Base-by-base conservation (phyloP, 768 basidiomycete genomes). In the Favolaschia claudopus region DNA sequence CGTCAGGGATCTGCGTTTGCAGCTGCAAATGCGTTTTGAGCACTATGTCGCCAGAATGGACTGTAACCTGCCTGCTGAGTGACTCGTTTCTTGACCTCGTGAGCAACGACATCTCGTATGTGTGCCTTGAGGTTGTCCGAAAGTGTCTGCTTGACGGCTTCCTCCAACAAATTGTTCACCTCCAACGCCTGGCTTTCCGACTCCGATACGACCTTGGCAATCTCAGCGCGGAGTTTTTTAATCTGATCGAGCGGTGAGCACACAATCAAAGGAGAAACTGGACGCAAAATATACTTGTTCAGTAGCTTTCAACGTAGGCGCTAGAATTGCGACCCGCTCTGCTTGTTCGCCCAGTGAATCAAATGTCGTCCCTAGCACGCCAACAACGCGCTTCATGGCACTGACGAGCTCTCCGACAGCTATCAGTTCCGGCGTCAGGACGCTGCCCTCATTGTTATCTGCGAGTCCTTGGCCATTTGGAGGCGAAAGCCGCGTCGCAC, bases 271-370 rank as follows among this genome's bases (percentile, higher is more conserved):
- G 36, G 14, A 42, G 29, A 25, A 46, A 24, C 17, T 17, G 7
- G 38, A n/a, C 33, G n/a, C 22, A 17, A 7, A 17, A 66, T 76
- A 38, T 42, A 83, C 84, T 70, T 84, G 77, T 34, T 79, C 73
- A 5, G 73, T 62, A 1, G 78, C 74, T 55, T 82, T 80, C 34
- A 82, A 73, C 19, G 81, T 79, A 5, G 80, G 76, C 17, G 77
- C 77, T 28, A 85, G 63, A 9, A 74, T 70, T 1, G 79, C 76
- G 42, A 86, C 71, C 34, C 72, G 75, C 40, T 76, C 74, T 0
- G 79, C 78, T 57, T 86, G 84, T n/a, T 70, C 69, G 7, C 75
- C 80, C 6, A 87, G 71, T 1, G 66, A 69, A 34, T 81, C 80
- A 63, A 86, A 80, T 1, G 81, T 79, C 13, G 67, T 64, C 3